These are phyloP conservation scores for Bisporella sp. DNA, from an alignment of 2,329 filamentous ascomycete genomes.

Conservation along the genomic window DNA sequence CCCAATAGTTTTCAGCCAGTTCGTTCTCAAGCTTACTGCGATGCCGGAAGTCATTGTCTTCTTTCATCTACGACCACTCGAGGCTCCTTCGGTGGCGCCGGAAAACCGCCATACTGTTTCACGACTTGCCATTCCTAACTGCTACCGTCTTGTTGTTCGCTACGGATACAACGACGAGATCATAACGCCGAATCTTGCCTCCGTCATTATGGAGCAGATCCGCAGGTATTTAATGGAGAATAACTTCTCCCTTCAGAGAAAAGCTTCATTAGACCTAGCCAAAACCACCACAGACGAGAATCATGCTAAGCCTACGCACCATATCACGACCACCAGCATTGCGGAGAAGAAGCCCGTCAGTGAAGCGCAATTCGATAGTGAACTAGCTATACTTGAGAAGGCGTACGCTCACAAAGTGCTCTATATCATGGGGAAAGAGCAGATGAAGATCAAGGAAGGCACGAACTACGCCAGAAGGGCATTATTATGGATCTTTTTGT, in stretches of 20 bases:
- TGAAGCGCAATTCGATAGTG: conserved; percentile 15
- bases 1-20: conserved; percentile 63
- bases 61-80: conserved; percentile 62
- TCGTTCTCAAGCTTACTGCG: conserved; percentile 63
- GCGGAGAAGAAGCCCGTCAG: conserved; percentile 3
- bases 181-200: conserved; percentile 55
- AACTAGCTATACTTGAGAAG: conserved; percentile 37
- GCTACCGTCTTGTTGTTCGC: conserved; percentile 61
- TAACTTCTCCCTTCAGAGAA: background rate
- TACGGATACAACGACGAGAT: conserved; percentile 70
- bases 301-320: background rate
- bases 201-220: conserved; percentile 51
- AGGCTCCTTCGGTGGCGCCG: conserved; percentile 45
- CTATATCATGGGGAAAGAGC: conserved; percentile 55
- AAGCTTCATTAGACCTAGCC: background rate
- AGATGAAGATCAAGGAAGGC: conserved; percentile 40
- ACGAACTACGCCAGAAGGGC: conserved; percentile 35
- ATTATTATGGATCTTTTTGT: conserved; percentile 50
- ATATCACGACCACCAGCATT: conserved; percentile 1
- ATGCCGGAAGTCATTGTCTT: conserved; percentile 62
- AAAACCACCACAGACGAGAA: background rate
- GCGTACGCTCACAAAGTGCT: conserved; percentile 42
- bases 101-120: conserved; percentile 39
- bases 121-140: conserved; percentile 42
- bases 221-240: conserved; percentile 18